Conservation (phyloP, 2,329 filamentous ascomycete genomes). For the Ophiosphaerella narmari region DNA sequence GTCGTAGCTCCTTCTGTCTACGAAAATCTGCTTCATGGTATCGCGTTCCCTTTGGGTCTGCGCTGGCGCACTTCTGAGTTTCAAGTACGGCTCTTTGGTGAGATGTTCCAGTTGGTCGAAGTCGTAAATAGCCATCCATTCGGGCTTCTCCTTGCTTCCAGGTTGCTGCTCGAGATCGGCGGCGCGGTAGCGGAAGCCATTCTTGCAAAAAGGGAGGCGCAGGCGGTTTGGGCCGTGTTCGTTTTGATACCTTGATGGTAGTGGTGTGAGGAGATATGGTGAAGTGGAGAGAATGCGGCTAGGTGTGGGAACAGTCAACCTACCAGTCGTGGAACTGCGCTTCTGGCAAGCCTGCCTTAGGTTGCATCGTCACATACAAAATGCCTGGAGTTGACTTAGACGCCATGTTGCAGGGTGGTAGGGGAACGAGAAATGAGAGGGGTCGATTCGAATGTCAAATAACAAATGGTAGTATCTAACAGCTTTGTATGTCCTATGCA, state of each 20-base stretch:
- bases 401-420: slow-evolving; percentile 42
- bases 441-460: too few species aligned
- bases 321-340: slow-evolving; percentile 75
- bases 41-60: slow-evolving; percentile 64
- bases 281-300: slow-evolving; percentile 27
- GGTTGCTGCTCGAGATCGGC: slow-evolving; percentile 55
- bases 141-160: slow-evolving; percentile 56
- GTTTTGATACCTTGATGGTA: slow-evolving; percentile 70
- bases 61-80: slow-evolving; percentile 61
- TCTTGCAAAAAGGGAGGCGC: slow-evolving; percentile 72
- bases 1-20: slow-evolving; percentile 74
- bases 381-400: slow-evolving; percentile 62
- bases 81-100: slow-evolving; percentile 70
- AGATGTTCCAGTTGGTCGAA: slow-evolving; percentile 74
- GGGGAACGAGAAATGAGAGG: background rate
- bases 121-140: slow-evolving; percentile 82
- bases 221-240: slow-evolving; percentile 85
- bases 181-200: slow-evolving; percentile 79
- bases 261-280: slow-evolving; percentile 39
- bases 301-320: slow-evolving; percentile 22
- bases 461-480: too few species aligned
- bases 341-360: slow-evolving; percentile 65
- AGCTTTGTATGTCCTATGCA: slow-evolving; percentile 1
- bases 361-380: slow-evolving; percentile 87
- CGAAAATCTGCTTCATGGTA: slow-evolving; percentile 68